Evolutionary conservation across 148 eudicot genomes (phyloP), one percentile per base, ranked within the genome.

Genomic region (Rhododendron vialii): DNA sequence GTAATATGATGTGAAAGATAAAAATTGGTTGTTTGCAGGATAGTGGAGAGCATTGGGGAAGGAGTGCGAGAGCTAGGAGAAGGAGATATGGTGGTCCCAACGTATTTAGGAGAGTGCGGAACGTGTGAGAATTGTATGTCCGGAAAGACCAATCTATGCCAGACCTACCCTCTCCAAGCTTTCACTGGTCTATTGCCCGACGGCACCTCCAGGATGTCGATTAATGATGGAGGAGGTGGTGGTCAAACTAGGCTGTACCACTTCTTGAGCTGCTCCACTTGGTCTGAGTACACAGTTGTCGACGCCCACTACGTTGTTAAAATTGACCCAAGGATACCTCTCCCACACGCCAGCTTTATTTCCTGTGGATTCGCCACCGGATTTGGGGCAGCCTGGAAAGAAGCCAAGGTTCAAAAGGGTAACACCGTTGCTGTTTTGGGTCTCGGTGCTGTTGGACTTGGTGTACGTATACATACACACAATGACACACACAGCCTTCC

Each of bases 391-490:
- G 79, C 89, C 8, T 91, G 92, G 93, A 91, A 85, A 76, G 79
- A 76, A 17, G 79, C 79, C 47, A 87, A 87, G 47, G 89, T 92
- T 30, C 82, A 85, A 5, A 45, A 86, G 63, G 93, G 90, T n/a
- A 88, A 92, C 2, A 86, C 91, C 3, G 91, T 91, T 24, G 94
- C 87, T 80, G 92, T 92, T 77, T 82, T 92, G 26, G 94, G 94
- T 35, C 92, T 92, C n/a, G 94, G 94, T 2, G 92, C 93, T 53
- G 94, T 92, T 51, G 94, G 94, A 28, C 87, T 92, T 22, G 94
- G 92, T 75, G 94, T 92, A 86, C 63, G 41, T 80, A 36, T 41
- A 41, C 45, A 41, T 41, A 41, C 45, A 41, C 43, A 41, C 45
- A 41, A 7, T 41, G 45, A 41, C 6, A 41, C 45, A 41, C 43